These are phyloP conservation scores for Aspergillus fumigatus DNA, from an alignment of 2,329 filamentous ascomycete genomes.

Conservation along the genomic window DNA sequence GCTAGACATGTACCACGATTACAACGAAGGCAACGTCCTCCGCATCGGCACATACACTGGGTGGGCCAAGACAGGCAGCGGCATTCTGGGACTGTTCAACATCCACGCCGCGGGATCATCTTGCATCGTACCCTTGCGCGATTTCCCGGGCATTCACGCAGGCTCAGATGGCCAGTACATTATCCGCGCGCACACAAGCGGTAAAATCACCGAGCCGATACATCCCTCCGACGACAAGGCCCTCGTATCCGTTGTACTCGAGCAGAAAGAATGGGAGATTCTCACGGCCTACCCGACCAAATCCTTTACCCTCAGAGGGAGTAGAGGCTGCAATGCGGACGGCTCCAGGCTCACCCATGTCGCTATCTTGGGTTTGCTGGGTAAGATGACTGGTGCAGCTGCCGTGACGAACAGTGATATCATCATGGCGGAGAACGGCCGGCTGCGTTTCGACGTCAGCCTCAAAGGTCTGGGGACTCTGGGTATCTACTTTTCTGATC, in stretches of 20 bases:
- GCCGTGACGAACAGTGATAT: constrained; percentile 64
- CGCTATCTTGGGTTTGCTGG: constrained; percentile 71
- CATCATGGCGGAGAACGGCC: constrained; percentile 54
- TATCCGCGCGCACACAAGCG: constrained; percentile 66
- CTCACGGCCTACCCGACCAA: constrained; percentile 67
- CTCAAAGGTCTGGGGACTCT: constrained; percentile 72
- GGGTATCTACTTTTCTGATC: constrained; percentile 70
- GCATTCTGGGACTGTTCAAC: constrained; percentile 83
- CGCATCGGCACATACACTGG: constrained; percentile 78
- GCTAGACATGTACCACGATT: constrained; percentile 68
- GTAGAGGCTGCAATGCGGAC: constrained; percentile 24
- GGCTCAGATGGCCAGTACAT: constrained; percentile 57
- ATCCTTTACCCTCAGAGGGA: constrained; percentile 43
- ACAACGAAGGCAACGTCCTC: constrained; percentile 67
- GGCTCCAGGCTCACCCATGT: constrained; percentile 45
- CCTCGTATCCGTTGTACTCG: constrained; percentile 60
- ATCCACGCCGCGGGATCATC: constrained; percentile 58
- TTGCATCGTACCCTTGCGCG: constrained; percentile 65
- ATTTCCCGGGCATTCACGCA: constrained; percentile 66
- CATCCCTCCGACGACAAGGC: constrained; percentile 32
- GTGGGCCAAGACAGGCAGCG: constrained; percentile 61
- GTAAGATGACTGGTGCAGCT: constrained; percentile 85
- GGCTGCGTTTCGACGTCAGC: constrained; percentile 61
- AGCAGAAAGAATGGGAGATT: constrained; percentile 70
- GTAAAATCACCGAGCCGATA: constrained; percentile 49